Base-by-base conservation (phyloP, 805 yeast genomes). In the Saturnispora hagleri region DNA sequence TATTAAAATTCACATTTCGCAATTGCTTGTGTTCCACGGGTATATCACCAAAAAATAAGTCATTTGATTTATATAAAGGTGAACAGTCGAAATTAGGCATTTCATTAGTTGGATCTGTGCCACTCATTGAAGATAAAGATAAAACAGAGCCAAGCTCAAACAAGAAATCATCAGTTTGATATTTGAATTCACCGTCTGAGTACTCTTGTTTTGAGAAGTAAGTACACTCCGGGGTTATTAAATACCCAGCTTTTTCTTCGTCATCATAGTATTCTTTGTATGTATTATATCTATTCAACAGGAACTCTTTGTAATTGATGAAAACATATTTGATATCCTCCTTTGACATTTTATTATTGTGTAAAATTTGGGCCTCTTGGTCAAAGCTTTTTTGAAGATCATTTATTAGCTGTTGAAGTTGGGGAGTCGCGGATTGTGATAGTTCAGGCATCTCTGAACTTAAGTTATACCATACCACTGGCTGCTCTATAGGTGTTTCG, bases 331-430 rank as follows among this genome's bases (percentile, higher is more conserved):
- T 42, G 13, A 52, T 26, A 41, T 51, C 55, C 6, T 46, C n/a
- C 27, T 24, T 27, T 3, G 53, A 31, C 42, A 48, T 28, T 8
- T 53, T 33, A 33, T 44, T 43, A 20, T 49, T 48, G 3, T 52
- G 17, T 27, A 54, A 20, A 12, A 54, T 41, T 2, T 36, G 36
- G 15, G 55, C 53, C 38, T 54, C 57, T 8, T 10, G 17, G 28
- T 36, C 34, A 38, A 54, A 54, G 22, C 17, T 20, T 17, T 45
- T 31, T 50, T 53, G 53, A 34, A 51, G 51, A 10, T 43, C 48
- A 12, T 38, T 13, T 12, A 53, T 36, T 3, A 53, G 34, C 10
- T 46, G 6, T 3, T 33, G 8, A 4, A 53, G 27, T 13, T 50
- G 53, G 4, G 46, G 43, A 5, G 49, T 18, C 18, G 35, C 43